phyloP scores from a whole-genome alignment of 331 rosid genomes.

The Spiraea crenata region DNA sequence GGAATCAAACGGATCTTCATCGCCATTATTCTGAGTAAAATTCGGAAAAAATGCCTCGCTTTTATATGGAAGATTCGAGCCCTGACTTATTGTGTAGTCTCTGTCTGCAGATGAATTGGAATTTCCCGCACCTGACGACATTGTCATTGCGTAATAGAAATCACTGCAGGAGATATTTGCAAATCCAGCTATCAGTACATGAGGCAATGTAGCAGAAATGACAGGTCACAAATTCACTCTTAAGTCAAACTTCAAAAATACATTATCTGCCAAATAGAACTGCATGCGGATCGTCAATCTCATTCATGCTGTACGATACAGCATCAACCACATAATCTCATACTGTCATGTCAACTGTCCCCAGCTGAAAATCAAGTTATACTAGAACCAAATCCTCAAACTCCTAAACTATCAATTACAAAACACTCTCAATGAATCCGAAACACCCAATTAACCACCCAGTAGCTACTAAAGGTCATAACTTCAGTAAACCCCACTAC shows the following conservation, averaged over 20 bases:
- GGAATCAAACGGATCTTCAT: conserved; percentile 42
- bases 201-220: background rate
- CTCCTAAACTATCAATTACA: background rate
- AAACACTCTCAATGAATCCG: background rate
- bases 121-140: conserved; percentile 51
- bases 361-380: background rate
- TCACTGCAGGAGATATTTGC: conserved; percentile 45
- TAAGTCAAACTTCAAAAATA: background rate
- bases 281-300: background rate
- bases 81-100: conserved; percentile 37
- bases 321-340: background rate
- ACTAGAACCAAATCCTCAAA: background rate
- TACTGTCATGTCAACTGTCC: background rate
- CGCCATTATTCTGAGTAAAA: conserved; percentile 32
- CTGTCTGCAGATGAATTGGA: conserved; percentile 43
- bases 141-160: conserved; percentile 39
- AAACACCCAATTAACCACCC: background rate
- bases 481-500: background rate
- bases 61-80: conserved; percentile 35
- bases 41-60: conserved; percentile 44
- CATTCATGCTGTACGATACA: background rate
- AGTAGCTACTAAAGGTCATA: background rate
- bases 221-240: background rate
- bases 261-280: background rate
- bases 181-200: conserved; percentile 6